Conservation (phyloP, 345 rosid species). For the Populus davidiana region DNA sequence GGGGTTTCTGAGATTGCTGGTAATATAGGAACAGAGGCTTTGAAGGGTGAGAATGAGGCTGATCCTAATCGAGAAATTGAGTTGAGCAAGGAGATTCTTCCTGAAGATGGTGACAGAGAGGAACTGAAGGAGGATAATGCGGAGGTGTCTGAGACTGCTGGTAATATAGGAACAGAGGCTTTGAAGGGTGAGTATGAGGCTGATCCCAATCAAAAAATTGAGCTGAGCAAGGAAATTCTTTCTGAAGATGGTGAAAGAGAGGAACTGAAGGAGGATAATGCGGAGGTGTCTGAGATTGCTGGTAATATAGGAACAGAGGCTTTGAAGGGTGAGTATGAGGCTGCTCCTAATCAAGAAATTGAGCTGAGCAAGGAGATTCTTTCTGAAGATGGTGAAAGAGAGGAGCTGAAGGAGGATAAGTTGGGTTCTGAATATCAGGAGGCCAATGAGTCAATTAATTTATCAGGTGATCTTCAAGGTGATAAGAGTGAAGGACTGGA, state of each 20-base stretch:
- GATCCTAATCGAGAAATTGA: conserved; percentile 11
- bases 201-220: conserved; percentile 9
- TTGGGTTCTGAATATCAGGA: conserved; percentile 22
- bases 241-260: conserved; percentile 18
- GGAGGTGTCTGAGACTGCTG: conserved; percentile 18
- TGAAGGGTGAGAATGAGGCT: conserved; percentile 15
- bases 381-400: conserved; percentile 17
- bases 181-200: conserved; percentile 14
- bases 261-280: conserved; percentile 20
- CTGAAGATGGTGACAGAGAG: conserved; percentile 17
- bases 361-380: conserved; percentile 13
- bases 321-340: conserved; percentile 14
- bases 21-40: conserved; percentile 12
- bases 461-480: background rate
- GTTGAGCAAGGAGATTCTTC: conserved; percentile 10
- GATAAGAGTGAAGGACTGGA: background rate
- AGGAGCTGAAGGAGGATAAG: conserved; percentile 17
- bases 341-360: conserved; percentile 8
- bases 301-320: conserved; percentile 13
- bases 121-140: conserved; percentile 19
- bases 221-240: conserved; percentile 11
- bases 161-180: conserved; percentile 13
- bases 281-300: conserved; percentile 18
- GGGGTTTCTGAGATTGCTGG: conserved; percentile 18
- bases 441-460: background rate